Percentiles rank a stretch among this genome's conserved stretches.
Evolutionary conservation across 2,329 filamentous ascomycete species (phyloP).

Genomic region (Pseudopithomyces chartarum): DNA sequence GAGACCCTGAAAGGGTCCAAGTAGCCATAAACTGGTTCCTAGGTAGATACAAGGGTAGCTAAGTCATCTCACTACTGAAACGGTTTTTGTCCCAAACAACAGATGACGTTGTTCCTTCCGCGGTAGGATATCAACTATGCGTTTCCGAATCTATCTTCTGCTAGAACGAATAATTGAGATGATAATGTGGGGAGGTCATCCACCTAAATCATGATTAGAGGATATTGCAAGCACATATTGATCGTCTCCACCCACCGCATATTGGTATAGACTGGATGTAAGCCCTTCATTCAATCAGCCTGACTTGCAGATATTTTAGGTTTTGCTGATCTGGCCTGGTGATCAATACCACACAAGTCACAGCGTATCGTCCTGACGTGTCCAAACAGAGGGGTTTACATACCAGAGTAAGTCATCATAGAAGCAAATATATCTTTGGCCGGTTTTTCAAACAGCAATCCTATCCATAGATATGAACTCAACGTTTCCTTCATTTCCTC

Average conservation of each 20-base stretch:
- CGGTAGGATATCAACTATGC: too few relatives aligned
- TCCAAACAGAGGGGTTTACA: not conserved
- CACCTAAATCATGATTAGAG: not conserved
- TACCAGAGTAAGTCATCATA: not conserved
- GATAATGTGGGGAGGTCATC: not conserved
- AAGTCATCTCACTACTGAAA: too few relatives aligned
- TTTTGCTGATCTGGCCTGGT: not conserved
- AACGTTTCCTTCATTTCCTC: not conserved
- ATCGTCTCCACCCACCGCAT: not conserved
- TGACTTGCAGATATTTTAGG: not conserved
- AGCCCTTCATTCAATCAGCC: not conserved
- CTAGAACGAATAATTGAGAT: not conserved
- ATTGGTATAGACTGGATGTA: not conserved
- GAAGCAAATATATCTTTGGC: not conserved
- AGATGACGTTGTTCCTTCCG: too few relatives aligned
- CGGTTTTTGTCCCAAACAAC: too few relatives aligned
- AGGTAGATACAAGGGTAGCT: too few relatives aligned
- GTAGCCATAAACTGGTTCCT: too few relatives aligned
- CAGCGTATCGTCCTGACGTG: not conserved
- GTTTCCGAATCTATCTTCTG: too few relatives aligned
- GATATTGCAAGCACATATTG: not conserved
- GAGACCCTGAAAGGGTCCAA: too few relatives aligned
- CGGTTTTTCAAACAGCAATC: not conserved
- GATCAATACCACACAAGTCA: not conserved
- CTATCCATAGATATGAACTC: not conserved